These are phyloP conservation scores for Coemansia sp. DNA, from an alignment of 192 early-diverging fungal genomes.

Conservation along the genomic window DNA sequence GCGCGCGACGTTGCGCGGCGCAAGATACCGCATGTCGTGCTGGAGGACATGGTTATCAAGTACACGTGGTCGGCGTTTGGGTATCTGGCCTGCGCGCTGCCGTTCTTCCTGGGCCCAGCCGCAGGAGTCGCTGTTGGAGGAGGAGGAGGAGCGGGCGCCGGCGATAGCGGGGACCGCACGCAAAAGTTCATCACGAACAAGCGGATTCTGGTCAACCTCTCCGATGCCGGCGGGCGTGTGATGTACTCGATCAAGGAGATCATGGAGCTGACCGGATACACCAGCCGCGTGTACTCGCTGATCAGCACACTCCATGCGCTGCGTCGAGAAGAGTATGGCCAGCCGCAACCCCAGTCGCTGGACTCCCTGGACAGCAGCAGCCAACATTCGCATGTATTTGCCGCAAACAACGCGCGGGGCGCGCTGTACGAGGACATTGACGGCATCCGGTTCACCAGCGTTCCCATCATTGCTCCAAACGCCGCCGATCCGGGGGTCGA, in stretches of 20 bases:
- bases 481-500: constrained; percentile 42
- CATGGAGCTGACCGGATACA: constrained; percentile 87
- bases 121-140: constrained; percentile 45
- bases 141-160: neutral
- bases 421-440: constrained; percentile 56
- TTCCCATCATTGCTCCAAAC: constrained; percentile 88
- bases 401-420: constrained; percentile 23
- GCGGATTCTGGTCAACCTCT: constrained; percentile 81
- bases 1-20: constrained; percentile 78
- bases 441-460: constrained; percentile 79
- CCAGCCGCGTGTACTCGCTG: constrained; percentile 82
- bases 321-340: constrained; percentile 60
- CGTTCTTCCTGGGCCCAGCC: constrained; percentile 76
- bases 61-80: constrained; percentile 95
- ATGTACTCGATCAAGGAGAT: constrained; percentile 97
- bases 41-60: constrained; percentile 98
- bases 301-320: constrained; percentile 81
- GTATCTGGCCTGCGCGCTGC: constrained; percentile 76
- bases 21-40: constrained; percentile 85
- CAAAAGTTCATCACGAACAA: constrained; percentile 91
- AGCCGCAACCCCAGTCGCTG: constrained; percentile 3
- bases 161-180: constrained; percentile 59
- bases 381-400: constrained; percentile 14
- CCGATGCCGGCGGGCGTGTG: constrained; percentile 93
- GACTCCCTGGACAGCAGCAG: neutral